phyloP scores from a whole-genome alignment of 306 rosid genomes.

The Cicer cuneatum region DNA sequence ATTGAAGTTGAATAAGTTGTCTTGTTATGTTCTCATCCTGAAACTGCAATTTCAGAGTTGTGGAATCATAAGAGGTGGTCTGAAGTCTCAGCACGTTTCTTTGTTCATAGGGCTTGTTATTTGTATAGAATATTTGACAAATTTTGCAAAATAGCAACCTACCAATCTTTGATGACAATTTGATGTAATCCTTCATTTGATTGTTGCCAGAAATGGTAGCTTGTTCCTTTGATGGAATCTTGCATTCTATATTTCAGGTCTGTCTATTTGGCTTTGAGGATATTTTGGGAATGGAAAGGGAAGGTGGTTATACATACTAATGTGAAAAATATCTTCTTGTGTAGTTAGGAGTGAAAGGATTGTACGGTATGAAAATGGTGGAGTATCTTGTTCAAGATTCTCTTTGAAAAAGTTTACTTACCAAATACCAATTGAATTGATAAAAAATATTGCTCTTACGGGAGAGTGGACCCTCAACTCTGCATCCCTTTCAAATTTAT shows the following conservation, averaged over 20 bases:
- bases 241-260: slow-evolving; percentile 14
- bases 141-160: slow-evolving; percentile 21
- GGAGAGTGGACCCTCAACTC: slow-evolving; percentile 14
- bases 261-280: slow-evolving; percentile 34
- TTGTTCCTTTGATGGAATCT: neutral
- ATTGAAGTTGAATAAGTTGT: slow-evolving; percentile 30
- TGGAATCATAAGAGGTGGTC: slow-evolving; percentile 12
- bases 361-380: neutral
- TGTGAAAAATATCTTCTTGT: slow-evolving; percentile 20
- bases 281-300: neutral
- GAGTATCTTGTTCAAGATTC: slow-evolving; percentile 27
- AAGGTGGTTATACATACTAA: neutral
- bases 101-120: slow-evolving; percentile 6
- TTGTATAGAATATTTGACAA: slow-evolving; percentile 21
- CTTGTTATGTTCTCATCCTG: slow-evolving; percentile 15
- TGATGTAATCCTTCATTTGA: slow-evolving; percentile 6
- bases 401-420: slow-evolving; percentile 8
- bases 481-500: slow-evolving; percentile 18
- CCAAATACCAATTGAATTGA: slow-evolving; percentile 16
- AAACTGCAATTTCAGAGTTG: slow-evolving; percentile 22
- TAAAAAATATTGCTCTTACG: neutral
- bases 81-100: slow-evolving; percentile 27
- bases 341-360: neutral
- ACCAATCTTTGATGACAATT: neutral
- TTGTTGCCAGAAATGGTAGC: slow-evolving; percentile 24